A percentile compares a stretch with the other conserved stretches of the same genome.
Conservation (phyloP, 768 basidiomycete species). For the Cystoderma amianthinum region DNA sequence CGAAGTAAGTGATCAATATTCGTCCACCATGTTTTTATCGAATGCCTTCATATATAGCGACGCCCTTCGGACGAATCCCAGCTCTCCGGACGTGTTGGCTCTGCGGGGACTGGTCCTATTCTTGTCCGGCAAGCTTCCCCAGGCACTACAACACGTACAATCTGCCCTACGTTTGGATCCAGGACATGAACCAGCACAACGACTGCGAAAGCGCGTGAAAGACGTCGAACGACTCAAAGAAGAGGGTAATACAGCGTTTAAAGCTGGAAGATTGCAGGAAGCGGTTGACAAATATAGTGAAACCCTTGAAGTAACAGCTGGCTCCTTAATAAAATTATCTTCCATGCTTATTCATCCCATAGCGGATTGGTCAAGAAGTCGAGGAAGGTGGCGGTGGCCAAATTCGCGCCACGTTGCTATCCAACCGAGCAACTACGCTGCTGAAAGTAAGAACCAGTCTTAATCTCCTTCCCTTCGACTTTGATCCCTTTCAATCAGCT, state of each 20-base stretch:
- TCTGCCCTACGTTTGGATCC: conserved; percentile 77
- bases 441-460: conserved; percentile 45
- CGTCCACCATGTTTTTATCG: conserved; percentile 1
- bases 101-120: conserved; percentile 78
- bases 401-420: conserved; percentile 72
- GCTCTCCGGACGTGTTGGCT: conserved; percentile 74
- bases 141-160: conserved; percentile 63
- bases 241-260: conserved; percentile 78
- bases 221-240: conserved; percentile 81
- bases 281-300: conserved; percentile 67
- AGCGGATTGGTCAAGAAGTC: conserved; percentile 61
- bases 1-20: conserved; percentile 45
- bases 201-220: conserved; percentile 70
- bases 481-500: conserved; percentile 34
- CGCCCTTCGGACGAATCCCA: conserved; percentile 61
- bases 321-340: conserved; percentile 1
- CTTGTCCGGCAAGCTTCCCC: conserved; percentile 54
- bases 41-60: conserved; percentile 38
- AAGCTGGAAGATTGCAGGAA: conserved; percentile 46
- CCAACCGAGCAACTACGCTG: conserved; percentile 79
- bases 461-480: conserved; percentile 3
- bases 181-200: conserved; percentile 61
- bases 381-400: conserved; percentile 78
- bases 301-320: conserved; percentile 51
- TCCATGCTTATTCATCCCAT: no score